phyloP scores from a whole-genome alignment of 129 eudicot species.

The Flaveria trinervia region DNA sequence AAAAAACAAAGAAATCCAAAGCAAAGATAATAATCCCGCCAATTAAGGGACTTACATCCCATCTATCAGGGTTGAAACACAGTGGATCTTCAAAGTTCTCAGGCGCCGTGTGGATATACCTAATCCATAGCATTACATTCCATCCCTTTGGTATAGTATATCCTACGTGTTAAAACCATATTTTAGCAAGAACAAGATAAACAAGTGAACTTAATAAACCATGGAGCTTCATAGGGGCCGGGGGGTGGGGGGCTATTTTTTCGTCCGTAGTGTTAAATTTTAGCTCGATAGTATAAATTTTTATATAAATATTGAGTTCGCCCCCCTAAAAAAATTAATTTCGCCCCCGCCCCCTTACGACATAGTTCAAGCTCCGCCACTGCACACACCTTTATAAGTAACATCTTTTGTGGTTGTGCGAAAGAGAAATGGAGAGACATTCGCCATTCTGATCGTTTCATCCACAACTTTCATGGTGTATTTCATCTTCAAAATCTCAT shows the following conservation, averaged over 20 bases:
- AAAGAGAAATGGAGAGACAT: conserved; percentile 35
- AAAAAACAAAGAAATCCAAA: too few relatives aligned
- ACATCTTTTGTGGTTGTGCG: conserved; percentile 40
- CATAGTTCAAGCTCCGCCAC: too few relatives aligned
- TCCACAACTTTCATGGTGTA: conserved; percentile 50
- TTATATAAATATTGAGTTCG: too few relatives aligned
- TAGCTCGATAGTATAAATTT: too few relatives aligned
- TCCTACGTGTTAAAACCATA: conserved; percentile 25
- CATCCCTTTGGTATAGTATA: conserved; percentile 50
- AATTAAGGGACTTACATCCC: conserved; percentile 45
- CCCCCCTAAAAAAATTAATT: too few relatives aligned
- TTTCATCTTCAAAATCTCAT: conserved; percentile 46
- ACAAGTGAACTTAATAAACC: background rate
- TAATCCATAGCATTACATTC: conserved; percentile 44
- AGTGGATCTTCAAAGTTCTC: conserved; percentile 51
- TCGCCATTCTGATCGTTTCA: conserved; percentile 50
- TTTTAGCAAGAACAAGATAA: background rate
- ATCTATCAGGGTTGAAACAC: conserved; percentile 56
- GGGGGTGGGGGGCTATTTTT: too few relatives aligned
- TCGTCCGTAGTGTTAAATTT: too few relatives aligned
- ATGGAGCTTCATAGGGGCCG: too few relatives aligned
- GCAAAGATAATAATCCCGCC: background rate
- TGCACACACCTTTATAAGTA: conserved; percentile 38
- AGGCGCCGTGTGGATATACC: conserved; percentile 49
- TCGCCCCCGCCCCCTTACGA: too few relatives aligned